phyloP scores from a whole-genome alignment of 208 protist genomes.

The Vickermania ingenoplastis region DNA sequence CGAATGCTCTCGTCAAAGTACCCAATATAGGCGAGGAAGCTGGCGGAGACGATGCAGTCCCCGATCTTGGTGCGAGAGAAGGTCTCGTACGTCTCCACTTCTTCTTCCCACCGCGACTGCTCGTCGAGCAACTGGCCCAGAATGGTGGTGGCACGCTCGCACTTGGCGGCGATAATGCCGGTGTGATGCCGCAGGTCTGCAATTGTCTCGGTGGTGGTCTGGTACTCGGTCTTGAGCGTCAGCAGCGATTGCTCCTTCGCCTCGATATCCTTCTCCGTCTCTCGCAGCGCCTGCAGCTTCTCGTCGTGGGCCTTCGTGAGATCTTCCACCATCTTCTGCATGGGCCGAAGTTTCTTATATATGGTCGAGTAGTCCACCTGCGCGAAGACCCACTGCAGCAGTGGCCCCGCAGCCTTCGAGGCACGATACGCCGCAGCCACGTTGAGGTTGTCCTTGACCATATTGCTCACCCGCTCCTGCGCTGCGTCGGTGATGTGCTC shows the following conservation, averaged over 20 bases:
- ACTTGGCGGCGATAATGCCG: conserved; percentile 72
- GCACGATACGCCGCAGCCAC: conserved; percentile 91
- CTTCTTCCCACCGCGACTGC: conserved; percentile 89
- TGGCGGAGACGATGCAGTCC: conserved; percentile 92
- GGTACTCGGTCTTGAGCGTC: conserved; percentile 92
- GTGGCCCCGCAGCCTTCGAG: conserved; percentile 94
- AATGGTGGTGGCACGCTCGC: conserved; percentile 88
- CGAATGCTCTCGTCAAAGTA: conserved; percentile 96
- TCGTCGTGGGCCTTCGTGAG: conserved; percentile 71
- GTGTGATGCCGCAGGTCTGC: conserved; percentile 89
- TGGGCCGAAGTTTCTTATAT: conserved; percentile 86
- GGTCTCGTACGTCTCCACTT: conserved; percentile 75
- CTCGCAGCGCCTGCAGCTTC: conserved; percentile 42
- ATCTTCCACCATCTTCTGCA: conserved; percentile 87
- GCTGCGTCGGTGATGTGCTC: conserved; percentile 64
- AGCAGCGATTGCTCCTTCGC: conserved; percentile 81
- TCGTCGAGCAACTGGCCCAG: conserved; percentile 91
- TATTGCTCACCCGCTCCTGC: conserved; percentile 40
- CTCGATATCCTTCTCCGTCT: conserved; percentile 70
- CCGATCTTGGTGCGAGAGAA: conserved; percentile 92
- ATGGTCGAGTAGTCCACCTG: conserved; percentile 94
- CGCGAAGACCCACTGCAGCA: conserved; percentile 95
- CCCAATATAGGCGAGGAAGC: conserved; percentile 97
- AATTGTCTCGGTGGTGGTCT: conserved; percentile 89
- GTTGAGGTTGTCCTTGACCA: conserved; percentile 92